Conservation (phyloP, 225 moss, liverwort and hornwort genomes). For the Neckera pumila region DNA sequence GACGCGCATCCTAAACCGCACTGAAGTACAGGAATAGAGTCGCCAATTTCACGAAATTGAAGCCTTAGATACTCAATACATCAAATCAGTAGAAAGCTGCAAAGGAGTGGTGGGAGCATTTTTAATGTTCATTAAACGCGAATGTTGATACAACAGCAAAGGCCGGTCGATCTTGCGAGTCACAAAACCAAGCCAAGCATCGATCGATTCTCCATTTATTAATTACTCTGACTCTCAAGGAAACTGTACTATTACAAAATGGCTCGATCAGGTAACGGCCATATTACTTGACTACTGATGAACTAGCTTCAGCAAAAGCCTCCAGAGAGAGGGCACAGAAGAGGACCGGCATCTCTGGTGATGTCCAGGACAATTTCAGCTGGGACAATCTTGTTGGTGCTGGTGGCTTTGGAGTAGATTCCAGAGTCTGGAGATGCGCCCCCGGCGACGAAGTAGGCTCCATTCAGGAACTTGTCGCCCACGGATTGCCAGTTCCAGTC, state of each 20-base stretch:
- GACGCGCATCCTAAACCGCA: too few species aligned
- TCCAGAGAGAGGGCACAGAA: neutral
- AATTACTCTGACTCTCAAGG: neutral
- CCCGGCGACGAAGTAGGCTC: conserved; percentile 3
- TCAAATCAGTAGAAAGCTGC: neutral
- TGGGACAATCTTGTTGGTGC: neutral
- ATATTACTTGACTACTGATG: neutral
- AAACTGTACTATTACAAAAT: neutral
- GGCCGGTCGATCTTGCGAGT: neutral
- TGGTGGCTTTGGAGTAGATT: neutral
- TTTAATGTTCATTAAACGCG: neutral
- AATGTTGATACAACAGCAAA: neutral
- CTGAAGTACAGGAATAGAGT: too few species aligned
- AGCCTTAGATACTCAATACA: neutral
- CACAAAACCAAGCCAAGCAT: neutral
- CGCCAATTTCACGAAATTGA: too few species aligned
- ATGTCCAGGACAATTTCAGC: neutral
- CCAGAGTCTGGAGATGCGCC: neutral
- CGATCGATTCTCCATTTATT: neutral
- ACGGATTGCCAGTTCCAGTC: conserved; percentile 17
- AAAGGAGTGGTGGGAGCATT: neutral
- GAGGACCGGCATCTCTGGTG: conserved; percentile 8
- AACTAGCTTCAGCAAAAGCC: neutral
- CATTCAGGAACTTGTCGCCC: conserved; percentile 8
- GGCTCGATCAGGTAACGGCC: neutral